Percentiles rank a stretch among this genome's conserved stretches.
phyloP scores from a whole-genome alignment of 495 filamentous ascomycete genomes.

The Podospora australis region DNA sequence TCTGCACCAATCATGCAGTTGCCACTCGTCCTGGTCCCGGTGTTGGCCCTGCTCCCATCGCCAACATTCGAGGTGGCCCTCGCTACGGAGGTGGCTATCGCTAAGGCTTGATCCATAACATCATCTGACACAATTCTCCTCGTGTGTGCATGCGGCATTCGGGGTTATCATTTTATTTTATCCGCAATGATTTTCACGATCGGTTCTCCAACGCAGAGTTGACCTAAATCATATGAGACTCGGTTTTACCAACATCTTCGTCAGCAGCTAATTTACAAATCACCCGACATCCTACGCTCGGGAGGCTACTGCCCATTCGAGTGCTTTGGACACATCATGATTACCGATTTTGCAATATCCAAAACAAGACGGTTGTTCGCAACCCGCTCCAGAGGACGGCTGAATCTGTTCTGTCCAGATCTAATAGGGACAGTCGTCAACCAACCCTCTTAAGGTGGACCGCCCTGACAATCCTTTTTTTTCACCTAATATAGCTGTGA shows the following conservation, averaged over 20 bases:
- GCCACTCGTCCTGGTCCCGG: slow-evolving; percentile 80
- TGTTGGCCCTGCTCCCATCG: slow-evolving; percentile 50
- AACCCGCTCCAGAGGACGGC: slow-evolving; percentile 14
- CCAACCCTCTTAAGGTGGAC: slow-evolving; percentile 14
- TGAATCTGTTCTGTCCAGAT: slow-evolving; percentile 25
- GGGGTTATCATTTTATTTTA: not conserved
- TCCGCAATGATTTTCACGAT: slow-evolving; percentile 25
- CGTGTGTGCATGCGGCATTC: not conserved
- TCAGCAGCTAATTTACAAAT: slow-evolving; percentile 46
- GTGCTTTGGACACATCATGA: slow-evolving; percentile 55
- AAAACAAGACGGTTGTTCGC: slow-evolving; percentile 19
- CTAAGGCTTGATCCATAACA: slow-evolving; percentile 6
- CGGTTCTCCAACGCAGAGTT: slow-evolving; percentile 25
- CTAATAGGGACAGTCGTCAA: slow-evolving; percentile 23
- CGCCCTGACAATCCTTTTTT: slow-evolving; percentile 12
- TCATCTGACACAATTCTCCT: not conserved
- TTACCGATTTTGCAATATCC: slow-evolving; percentile 54
- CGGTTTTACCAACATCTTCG: slow-evolving; percentile 47
- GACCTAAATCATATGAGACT: slow-evolving; percentile 29
- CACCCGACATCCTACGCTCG: slow-evolving; percentile 53
- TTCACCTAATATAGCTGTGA: slow-evolving; percentile 25
- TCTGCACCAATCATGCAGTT: slow-evolving; percentile 89
- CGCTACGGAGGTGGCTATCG: slow-evolving; percentile 48
- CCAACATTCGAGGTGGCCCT: slow-evolving; percentile 50
- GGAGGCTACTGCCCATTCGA: slow-evolving; percentile 44